A percentile compares a stretch with the other conserved stretches of the same genome.
Conservation (phyloP, 2,329 filamentous ascomycete genomes). For the Fusarium compactum region DNA sequence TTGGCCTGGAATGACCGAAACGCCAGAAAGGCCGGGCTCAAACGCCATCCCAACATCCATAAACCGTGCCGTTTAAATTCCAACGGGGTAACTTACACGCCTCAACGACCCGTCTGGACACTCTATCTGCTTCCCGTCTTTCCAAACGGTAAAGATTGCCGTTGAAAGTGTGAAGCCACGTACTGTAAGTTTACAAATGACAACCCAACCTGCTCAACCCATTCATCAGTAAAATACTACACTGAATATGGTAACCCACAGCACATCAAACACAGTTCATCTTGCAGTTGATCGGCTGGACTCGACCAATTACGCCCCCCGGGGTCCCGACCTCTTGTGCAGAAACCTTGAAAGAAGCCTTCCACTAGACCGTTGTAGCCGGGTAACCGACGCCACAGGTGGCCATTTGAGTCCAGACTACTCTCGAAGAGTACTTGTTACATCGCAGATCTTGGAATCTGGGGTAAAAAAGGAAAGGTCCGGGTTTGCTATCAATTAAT, state of each 20-base stretch:
- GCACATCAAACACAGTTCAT: not conserved
- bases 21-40: not conserved
- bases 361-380: slow-evolving; percentile 14
- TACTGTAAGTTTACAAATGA: not conserved
- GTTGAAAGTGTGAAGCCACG: not conserved
- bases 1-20: not conserved
- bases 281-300: not conserved
- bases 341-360: not conserved
- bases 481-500: not conserved
- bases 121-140: not conserved
- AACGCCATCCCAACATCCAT: not conserved
- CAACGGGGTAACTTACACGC: not conserved
- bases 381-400: slow-evolving; percentile 13
- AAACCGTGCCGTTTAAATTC: not conserved
- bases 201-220: not conserved
- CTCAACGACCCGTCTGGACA: not conserved
- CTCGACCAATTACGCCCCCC: not conserved
- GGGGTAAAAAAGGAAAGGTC: slow-evolving; percentile 6
- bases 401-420: not conserved
- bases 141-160: not conserved
- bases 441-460: not conserved
- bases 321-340: not conserved
- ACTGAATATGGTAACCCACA: too few relatives aligned
- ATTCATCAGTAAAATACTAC: too few relatives aligned
- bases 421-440: not conserved